phyloP scores from a whole-genome alignment of 2,329 filamentous ascomycete species.

The Plectosphaerella plurivora region DNA sequence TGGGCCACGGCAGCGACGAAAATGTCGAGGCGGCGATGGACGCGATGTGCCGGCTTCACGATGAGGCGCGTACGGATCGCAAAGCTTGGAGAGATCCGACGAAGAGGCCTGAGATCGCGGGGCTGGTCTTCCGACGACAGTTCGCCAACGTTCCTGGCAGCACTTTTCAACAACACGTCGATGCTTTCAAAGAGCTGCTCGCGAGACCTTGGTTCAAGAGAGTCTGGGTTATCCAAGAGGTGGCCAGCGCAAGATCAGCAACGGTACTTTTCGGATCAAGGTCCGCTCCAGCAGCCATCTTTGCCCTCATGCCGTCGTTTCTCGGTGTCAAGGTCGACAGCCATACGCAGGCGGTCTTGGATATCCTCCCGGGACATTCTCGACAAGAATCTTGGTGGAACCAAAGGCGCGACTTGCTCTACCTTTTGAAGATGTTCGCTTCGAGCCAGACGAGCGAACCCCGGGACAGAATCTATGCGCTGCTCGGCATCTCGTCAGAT shows the following conservation, averaged over 20 bases:
- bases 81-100: too few relatives aligned
- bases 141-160: too few relatives aligned
- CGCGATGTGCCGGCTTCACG: not conserved
- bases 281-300: not conserved
- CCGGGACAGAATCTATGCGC: slow-evolving; percentile 2
- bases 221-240: slow-evolving; percentile 7
- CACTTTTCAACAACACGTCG: too few relatives aligned
- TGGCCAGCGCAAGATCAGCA: not conserved
- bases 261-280: not conserved
- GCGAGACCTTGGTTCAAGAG: not conserved
- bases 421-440: not conserved
- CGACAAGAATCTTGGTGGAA: not conserved
- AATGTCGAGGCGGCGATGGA: not conserved
- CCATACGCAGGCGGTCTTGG: not conserved
- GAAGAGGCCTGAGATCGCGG: too few relatives aligned
- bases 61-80: too few relatives aligned
- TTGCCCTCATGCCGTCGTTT: not conserved
- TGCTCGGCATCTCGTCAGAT: slow-evolving; percentile 2
- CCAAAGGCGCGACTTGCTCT: not conserved
- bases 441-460: not conserved
- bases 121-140: not conserved
- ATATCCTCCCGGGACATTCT: slow-evolving; percentile 1
- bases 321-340: not conserved
- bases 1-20: not conserved
- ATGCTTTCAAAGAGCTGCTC: not conserved